These are phyloP conservation scores for Dactylella cylindrospora DNA, from an alignment of 2,329 filamentous ascomycete genomes.

Conservation along the genomic window DNA sequence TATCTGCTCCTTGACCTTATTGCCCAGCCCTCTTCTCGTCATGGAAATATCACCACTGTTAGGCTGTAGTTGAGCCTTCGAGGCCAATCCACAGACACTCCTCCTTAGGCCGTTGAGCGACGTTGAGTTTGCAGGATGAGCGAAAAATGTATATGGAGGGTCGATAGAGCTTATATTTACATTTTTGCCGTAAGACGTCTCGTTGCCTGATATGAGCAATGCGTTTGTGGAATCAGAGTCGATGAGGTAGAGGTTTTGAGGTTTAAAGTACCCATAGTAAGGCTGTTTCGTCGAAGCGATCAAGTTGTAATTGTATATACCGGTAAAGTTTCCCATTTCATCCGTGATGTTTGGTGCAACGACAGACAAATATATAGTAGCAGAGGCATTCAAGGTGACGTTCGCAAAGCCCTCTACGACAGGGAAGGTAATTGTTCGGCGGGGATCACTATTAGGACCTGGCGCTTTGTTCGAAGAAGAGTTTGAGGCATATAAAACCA, in stretches of 20 bases:
- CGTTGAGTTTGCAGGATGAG: constrained; percentile 62
- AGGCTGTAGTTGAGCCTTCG: constrained; percentile 64
- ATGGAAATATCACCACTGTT: constrained; percentile 65
- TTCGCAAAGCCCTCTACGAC: constrained; percentile 72
- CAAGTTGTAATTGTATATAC: constrained; percentile 76
- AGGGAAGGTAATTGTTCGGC: constrained; percentile 55
- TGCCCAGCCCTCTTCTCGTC: constrained; percentile 66
- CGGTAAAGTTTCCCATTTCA: constrained; percentile 58
- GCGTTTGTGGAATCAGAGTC: constrained; percentile 81
- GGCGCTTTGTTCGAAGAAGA: constrained; percentile 65
- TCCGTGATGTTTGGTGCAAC: constrained; percentile 66
- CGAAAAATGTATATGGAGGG: constrained; percentile 76
- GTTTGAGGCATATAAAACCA: constrained; percentile 75
- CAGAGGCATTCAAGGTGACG: constrained; percentile 62
- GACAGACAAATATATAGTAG: constrained; percentile 74
- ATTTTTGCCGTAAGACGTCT: constrained; percentile 59
- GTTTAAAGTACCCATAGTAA: constrained; percentile 67
- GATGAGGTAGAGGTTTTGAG: constrained; percentile 70
- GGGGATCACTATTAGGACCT: constrained; percentile 59
- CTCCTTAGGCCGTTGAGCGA: constrained; percentile 70
- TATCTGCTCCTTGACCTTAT: constrained; percentile 81
- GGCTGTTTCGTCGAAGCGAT: constrained; percentile 77
- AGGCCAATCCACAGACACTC: constrained; percentile 79
- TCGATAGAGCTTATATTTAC: constrained; percentile 54
- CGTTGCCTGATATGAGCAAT: constrained; percentile 74